phyloP scores from a whole-genome alignment of 2,329 filamentous ascomycete species.

The Colletotrichum neosansevieriae region DNA sequence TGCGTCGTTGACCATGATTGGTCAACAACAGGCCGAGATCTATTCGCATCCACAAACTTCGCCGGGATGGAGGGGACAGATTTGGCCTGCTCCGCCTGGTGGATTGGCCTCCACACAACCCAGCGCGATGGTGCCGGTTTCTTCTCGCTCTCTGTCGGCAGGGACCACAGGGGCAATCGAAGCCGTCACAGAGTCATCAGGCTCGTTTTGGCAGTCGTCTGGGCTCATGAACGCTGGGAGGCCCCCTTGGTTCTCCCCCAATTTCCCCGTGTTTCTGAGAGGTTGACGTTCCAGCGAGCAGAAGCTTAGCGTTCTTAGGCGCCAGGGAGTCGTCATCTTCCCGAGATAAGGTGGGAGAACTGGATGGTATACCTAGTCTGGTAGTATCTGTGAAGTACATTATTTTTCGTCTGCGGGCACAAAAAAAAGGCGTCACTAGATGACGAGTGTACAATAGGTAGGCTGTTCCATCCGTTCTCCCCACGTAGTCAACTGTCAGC shows the following conservation, averaged over 20 bases:
- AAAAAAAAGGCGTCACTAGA: no score
- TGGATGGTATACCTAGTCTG: no score
- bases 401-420: no score
- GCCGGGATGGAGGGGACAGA: not conserved
- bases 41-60: conserved; percentile 35
- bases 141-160: conserved; percentile 30
- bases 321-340: conserved; percentile 35
- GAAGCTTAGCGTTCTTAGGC: conserved; percentile 19
- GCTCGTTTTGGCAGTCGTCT: conserved; percentile 25
- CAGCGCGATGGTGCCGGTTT: conserved; percentile 38
- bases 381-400: no score
- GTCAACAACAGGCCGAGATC: not conserved
- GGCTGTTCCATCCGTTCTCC: not conserved
- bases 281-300: conserved; percentile 21
- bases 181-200: conserved; percentile 37
- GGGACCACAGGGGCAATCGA: not conserved
- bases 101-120: conserved; percentile 21
- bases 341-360: not conserved
- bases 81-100: not conserved
- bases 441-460: no score
- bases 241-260: conserved; percentile 16
- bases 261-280: conserved; percentile 33
- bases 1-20: conserved; percentile 22
- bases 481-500: conserved; percentile 19
- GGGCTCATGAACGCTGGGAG: conserved; percentile 17